Conservation (phyloP, 2,329 filamentous ascomycete genomes). For the Coniochaeta ligniaria region DNA sequence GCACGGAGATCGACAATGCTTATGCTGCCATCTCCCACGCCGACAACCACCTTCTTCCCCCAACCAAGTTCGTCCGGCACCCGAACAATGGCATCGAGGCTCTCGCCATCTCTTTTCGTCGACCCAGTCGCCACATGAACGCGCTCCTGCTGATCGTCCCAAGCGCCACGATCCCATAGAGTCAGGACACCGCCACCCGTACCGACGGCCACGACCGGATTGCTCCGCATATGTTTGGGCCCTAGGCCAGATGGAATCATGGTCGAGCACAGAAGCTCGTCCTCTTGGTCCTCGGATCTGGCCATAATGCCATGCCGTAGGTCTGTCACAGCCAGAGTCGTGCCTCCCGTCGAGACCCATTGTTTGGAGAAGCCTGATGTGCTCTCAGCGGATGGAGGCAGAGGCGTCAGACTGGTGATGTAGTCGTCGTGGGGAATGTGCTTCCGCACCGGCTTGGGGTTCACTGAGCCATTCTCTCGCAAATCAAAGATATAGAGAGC, state of each 20-base stretch:
- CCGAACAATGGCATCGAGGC: conserved; percentile 68
- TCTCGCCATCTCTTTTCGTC: conserved; percentile 55
- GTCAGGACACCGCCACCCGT: conserved; percentile 75
- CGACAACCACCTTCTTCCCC: conserved; percentile 68
- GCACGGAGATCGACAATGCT: conserved; percentile 67
- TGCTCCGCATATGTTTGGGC: conserved; percentile 55
- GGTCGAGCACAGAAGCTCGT: conserved; percentile 77
- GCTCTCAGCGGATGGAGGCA: conserved; percentile 72
- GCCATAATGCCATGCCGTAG: conserved; percentile 79
- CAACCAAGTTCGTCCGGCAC: conserved; percentile 64
- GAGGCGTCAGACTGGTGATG: conserved; percentile 76
- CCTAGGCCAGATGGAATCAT: conserved; percentile 68
- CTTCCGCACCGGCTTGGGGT: conserved; percentile 64
- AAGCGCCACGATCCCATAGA: conserved; percentile 87
- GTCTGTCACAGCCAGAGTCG: conserved; percentile 85
- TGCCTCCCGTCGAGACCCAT: conserved; percentile 89
- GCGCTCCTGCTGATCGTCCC: conserved; percentile 91
- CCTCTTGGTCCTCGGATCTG: conserved; percentile 89
- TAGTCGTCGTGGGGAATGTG: conserved; percentile 89
- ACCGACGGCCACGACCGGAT: conserved; percentile 71
- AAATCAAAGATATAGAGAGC: conserved; percentile 85
- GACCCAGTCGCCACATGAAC: conserved; percentile 64
- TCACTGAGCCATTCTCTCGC: conserved; percentile 49
- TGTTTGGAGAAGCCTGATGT: conserved; percentile 89
- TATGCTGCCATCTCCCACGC: conserved; percentile 73